These are phyloP conservation scores for Trichothecium roseum DNA, from an alignment of 2,329 filamentous ascomycete genomes.

Conservation along the genomic window DNA sequence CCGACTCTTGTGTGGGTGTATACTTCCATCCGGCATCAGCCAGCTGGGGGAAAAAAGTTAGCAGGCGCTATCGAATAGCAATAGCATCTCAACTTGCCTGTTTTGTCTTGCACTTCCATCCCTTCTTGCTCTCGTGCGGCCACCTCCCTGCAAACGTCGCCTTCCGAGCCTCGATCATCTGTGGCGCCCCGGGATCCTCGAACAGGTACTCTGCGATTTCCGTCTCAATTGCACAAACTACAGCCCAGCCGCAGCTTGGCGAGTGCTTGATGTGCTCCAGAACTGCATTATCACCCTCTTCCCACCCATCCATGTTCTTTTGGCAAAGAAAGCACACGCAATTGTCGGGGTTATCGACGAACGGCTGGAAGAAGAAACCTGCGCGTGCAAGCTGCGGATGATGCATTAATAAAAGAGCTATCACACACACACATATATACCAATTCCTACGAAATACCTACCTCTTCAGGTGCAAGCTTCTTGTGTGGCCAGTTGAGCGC, in stretches of 20 bases:
- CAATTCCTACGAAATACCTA: slow-evolving; percentile 12
- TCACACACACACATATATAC: too few species aligned
- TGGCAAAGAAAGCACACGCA: slow-evolving; percentile 81
- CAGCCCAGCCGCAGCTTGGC: slow-evolving; percentile 76
- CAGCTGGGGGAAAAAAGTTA: slow-evolving; percentile 42
- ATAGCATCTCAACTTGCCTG: slow-evolving; percentile 46
- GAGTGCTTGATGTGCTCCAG: slow-evolving; percentile 80
- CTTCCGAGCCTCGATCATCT: slow-evolving; percentile 66
- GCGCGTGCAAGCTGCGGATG: slow-evolving; percentile 66
- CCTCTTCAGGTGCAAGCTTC: slow-evolving; percentile 20
- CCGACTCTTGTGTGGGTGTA: slow-evolving; percentile 70
- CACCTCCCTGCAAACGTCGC: slow-evolving; percentile 77
- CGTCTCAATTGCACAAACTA: slow-evolving; percentile 53
- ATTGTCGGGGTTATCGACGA: slow-evolving; percentile 69
- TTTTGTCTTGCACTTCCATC: slow-evolving; percentile 81
- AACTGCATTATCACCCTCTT: slow-evolving; percentile 72
- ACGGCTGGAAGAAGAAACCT: slow-evolving; percentile 83
- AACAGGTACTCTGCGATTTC: slow-evolving; percentile 51
- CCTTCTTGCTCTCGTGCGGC: slow-evolving; percentile 82
- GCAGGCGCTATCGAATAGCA: slow-evolving; percentile 1
- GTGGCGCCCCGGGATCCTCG: slow-evolving; percentile 62
- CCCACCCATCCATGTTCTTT: slow-evolving; percentile 84
- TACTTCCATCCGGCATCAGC: slow-evolving; percentile 91
- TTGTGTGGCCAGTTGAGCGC: slow-evolving; percentile 66
- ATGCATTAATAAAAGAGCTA: too few species aligned